Evolutionary conservation across 139 green algal species (phyloP).

Genomic region (Desmodesmus armatus): DNA sequence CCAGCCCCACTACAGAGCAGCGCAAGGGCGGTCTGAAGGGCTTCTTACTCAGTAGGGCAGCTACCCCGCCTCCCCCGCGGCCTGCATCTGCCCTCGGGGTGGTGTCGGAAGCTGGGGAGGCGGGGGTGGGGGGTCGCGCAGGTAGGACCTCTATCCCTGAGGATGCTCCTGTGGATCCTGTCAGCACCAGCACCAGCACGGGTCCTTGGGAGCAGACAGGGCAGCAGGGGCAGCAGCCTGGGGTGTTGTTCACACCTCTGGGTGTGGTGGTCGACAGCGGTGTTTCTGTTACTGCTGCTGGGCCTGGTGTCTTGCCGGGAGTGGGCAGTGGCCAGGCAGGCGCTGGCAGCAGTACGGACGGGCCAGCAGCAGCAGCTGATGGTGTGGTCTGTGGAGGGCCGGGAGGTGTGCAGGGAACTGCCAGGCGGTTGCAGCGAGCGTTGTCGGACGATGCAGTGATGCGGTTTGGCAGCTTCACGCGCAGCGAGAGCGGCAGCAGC

Average conservation of each 20-base stretch:
- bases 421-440: not conserved
- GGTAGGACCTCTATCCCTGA: not conserved
- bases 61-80: conserved; percentile 5
- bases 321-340: too few relatives aligned
- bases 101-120: not conserved
- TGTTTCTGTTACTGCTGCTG: too few relatives aligned
- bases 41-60: too few relatives aligned
- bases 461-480: not conserved
- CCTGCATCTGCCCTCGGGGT: not conserved
- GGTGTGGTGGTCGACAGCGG: too few relatives aligned
- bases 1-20: too few relatives aligned
- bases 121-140: not conserved
- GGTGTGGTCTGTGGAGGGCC: too few relatives aligned
- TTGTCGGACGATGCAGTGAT: conserved; percentile 23
- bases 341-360: conserved; percentile 9
- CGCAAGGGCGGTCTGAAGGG: too few relatives aligned
- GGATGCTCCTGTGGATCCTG: not conserved
- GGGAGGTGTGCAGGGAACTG: too few relatives aligned
- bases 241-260: too few relatives aligned
- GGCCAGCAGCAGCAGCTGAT: not conserved
- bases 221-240: not conserved
- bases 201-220: not conserved
- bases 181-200: not conserved
- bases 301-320: too few relatives aligned
- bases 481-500: not conserved